Evolutionary conservation across 106 monocot species (phyloP).

Genomic region (Dendrobium chrysotoxum): DNA sequence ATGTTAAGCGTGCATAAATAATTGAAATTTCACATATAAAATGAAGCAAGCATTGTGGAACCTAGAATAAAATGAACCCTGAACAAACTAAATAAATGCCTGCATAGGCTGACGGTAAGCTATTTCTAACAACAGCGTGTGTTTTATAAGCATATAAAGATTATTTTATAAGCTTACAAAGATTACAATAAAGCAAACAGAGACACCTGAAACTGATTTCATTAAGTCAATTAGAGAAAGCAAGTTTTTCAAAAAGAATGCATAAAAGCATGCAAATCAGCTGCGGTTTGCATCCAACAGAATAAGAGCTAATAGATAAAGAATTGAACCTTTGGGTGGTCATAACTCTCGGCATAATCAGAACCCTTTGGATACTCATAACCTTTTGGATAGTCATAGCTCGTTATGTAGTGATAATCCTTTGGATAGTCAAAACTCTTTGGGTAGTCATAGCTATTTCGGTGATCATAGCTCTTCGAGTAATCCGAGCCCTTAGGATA

Average conservation of each 20-base stretch:
- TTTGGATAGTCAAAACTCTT: constrained; percentile 5
- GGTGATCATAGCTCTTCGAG: neutral
- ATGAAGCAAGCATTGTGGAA: neutral
- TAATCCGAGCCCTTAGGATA: constrained; percentile 2
- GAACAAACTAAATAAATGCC: neutral
- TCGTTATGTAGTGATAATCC: neutral
- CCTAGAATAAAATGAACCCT: neutral
- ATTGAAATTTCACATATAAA: neutral
- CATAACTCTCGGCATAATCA: constrained; percentile 1
- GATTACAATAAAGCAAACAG: neutral
- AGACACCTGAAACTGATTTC: neutral
- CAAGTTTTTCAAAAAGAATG: neutral
- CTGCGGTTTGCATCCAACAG: neutral
- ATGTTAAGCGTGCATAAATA: neutral
- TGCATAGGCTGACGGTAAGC: neutral
- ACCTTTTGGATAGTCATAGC: neutral
- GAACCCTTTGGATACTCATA: neutral
- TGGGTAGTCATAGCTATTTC: constrained; percentile 1
- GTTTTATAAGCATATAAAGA: constrained; percentile 2
- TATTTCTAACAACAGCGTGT: neutral
- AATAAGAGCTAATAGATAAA: neutral
- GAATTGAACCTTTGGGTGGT: constrained; percentile 6
- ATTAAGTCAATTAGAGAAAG: neutral
- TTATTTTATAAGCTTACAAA: too few species aligned
- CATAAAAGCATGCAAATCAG: neutral